Percentiles rank a stretch among this genome's conserved stretches.
Conservation (phyloP, 2,329 filamentous ascomycete genomes). For the Anthostomella pinea region DNA sequence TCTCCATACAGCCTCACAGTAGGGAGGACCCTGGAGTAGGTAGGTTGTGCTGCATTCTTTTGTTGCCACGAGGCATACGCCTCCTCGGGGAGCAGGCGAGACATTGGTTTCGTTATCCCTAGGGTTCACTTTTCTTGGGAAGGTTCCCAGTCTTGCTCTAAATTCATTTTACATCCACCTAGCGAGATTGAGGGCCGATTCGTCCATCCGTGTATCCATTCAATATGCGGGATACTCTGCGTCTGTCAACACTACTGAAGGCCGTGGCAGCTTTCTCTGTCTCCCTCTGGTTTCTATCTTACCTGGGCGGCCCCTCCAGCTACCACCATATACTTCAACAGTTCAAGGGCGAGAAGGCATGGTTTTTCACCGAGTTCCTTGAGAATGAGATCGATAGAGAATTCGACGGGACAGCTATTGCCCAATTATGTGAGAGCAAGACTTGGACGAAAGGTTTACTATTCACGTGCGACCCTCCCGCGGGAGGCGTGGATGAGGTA, state of each 20-base stretch:
- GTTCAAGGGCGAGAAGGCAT: constrained; percentile 28
- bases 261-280: constrained; percentile 22
- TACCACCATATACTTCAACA: constrained; percentile 15
- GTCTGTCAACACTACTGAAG: constrained; percentile 20
- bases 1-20: too few species aligned
- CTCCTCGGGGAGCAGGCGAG: too few species aligned
- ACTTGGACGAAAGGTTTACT: constrained; percentile 41
- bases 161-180: constrained; percentile 2
- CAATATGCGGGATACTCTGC: neutral
- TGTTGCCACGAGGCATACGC: too few species aligned
- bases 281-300: constrained; percentile 25
- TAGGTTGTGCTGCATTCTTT: too few species aligned
- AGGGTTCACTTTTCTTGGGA: too few species aligned
- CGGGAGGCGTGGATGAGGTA: constrained; percentile 43
- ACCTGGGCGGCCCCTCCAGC: constrained; percentile 22
- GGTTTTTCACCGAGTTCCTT: constrained; percentile 11
- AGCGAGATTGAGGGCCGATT: neutral
- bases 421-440: constrained; percentile 34
- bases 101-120: too few species aligned
- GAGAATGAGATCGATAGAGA: constrained; percentile 31
- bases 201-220: neutral
- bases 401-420: constrained; percentile 31
- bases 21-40: too few species aligned
- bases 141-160: constrained; percentile 6
- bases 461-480: constrained; percentile 41